Base-by-base conservation (phyloP, 2,329 filamentous ascomycete genomes). In the Hypoxylon sp. region DNA sequence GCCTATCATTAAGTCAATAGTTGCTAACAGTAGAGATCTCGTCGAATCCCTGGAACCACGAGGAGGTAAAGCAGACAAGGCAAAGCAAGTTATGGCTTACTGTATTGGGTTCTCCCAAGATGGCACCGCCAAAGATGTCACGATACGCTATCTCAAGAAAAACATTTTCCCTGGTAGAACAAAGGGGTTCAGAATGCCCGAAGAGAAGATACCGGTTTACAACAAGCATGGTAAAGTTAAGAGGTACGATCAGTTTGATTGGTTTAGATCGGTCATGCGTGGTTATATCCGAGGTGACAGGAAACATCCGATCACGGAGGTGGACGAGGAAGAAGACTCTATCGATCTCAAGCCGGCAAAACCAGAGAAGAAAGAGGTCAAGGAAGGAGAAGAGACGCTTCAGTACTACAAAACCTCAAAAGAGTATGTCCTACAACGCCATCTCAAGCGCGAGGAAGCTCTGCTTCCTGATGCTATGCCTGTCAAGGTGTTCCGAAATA, bases 51-150 rank as follows among this genome's bases (percentile, higher is more conserved):
- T 98, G 58, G 94, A 98, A 74, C 93, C 94, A 13, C 90, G 94
- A 13, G 94, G 95, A 5, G 87, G 85, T 37, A 93, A 92, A 76
- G 94, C 94, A 0, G 94, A 97, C 35, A 94, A 92, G 74, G 89
- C 92, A 0, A 95, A 93, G 73, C 95, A 98, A 78, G 89, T 97
- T 11, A 94, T 97, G 75, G 92, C 93, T 50, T 99, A 99, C 75
- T 87, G 97, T 2, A 84, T 98, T 19, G 94, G 92, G 0, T 93
- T 92, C 79, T 93, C 92, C 0, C 81, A 88, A 2, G 94, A 98
- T 76, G 93, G 93, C 1, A 94, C 94, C 0, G 94, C 94, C 11
- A 98, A 98, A 78, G 96, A 99, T 77, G 92, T 99, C 14, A 99
- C 96, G 0, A 90, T 96, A 10, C 88, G 96, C 29, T 99, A 99